Evolutionary conservation across 2,329 filamentous ascomycete genomes (phyloP).

Genomic region (Diaporthe ampelina): DNA sequence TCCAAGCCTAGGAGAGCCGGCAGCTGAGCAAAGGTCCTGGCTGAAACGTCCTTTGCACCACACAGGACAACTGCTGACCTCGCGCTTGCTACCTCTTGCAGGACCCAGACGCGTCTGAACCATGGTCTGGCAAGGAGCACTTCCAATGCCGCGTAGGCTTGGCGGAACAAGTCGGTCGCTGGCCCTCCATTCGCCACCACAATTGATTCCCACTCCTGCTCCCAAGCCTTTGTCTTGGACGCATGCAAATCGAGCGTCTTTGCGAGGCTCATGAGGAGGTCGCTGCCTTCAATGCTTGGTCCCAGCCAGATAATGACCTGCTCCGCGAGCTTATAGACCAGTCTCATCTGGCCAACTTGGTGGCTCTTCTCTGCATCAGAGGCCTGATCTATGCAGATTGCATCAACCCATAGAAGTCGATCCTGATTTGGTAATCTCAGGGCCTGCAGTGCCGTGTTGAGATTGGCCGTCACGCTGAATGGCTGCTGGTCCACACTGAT

Average conservation of each 20-base stretch:
- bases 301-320: slow-evolving; percentile 43
- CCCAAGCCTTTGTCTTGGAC: slow-evolving; percentile 5
- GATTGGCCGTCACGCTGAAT: slow-evolving; percentile 13
- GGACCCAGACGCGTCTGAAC: slow-evolving; percentile 40
- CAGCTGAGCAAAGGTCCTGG: slow-evolving; percentile 18
- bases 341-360: slow-evolving; percentile 42
- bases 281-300: not conserved
- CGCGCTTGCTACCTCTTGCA: slow-evolving; percentile 28
- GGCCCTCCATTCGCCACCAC: slow-evolving; percentile 19
- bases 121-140: slow-evolving; percentile 11
- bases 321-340: slow-evolving; percentile 39
- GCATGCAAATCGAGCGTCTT: slow-evolving; percentile 9
- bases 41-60: not conserved
- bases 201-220: slow-evolving; percentile 16
- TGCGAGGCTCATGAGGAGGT: slow-evolving; percentile 9
- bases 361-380: slow-evolving; percentile 38
- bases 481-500: slow-evolving; percentile 10
- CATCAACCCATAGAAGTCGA: slow-evolving; percentile 29
- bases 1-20: not conserved
- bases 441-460: slow-evolving; percentile 12
- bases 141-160: not conserved
- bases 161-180: not conserved
- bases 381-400: slow-evolving; percentile 39
- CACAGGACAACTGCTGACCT: slow-evolving; percentile 16
- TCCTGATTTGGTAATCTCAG: slow-evolving; percentile 12